These are phyloP conservation scores for Trifolium fragiferum DNA, from an alignment of 306 rosid species.

Conservation along the genomic window DNA sequence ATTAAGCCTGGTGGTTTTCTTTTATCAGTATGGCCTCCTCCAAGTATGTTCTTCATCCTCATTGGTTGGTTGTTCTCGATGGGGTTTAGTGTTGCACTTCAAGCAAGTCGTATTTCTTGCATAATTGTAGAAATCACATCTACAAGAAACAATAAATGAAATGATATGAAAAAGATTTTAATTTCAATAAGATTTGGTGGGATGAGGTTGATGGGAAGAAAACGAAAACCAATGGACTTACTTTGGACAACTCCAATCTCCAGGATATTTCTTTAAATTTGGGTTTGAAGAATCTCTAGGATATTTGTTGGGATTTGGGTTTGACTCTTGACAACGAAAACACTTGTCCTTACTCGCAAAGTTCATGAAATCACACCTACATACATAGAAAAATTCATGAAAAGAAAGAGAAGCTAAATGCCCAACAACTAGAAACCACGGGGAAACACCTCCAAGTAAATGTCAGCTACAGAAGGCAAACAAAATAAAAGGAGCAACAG, in stretches of 20 bases:
- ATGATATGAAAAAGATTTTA: conserved; percentile 2
- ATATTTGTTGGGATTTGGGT: conserved; percentile 50
- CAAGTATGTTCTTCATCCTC: conserved; percentile 55
- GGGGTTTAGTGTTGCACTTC: conserved; percentile 63
- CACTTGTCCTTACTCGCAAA: conserved; percentile 70
- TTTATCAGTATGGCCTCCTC: conserved; percentile 49
- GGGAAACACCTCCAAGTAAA: no score
- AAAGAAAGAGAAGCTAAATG: no score
- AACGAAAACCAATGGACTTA: conserved; percentile 50
- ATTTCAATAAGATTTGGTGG: not conserved
- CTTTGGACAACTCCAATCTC: conserved; percentile 92
- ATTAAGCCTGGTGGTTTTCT: not conserved
- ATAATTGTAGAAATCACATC: conserved; percentile 76
- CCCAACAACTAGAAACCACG: no score
- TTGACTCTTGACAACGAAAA: conserved; percentile 64
- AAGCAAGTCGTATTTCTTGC: conserved; percentile 56
- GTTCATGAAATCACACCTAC: conserved; percentile 85
- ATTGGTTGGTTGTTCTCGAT: conserved; percentile 35
- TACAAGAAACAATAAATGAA: conserved; percentile 42
- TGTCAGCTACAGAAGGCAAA: no score
- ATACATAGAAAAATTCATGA: conserved; percentile 27
- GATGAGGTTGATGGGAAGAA: not conserved
- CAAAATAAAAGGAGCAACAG: no score
- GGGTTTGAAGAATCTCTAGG: conserved; percentile 32
- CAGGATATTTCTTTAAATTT: conserved; percentile 56